Evolutionary conservation across 1,284 basidiomycete species (phyloP), one percentile per base, ranked within the genome.

Genomic region (Irpex sp.): DNA sequence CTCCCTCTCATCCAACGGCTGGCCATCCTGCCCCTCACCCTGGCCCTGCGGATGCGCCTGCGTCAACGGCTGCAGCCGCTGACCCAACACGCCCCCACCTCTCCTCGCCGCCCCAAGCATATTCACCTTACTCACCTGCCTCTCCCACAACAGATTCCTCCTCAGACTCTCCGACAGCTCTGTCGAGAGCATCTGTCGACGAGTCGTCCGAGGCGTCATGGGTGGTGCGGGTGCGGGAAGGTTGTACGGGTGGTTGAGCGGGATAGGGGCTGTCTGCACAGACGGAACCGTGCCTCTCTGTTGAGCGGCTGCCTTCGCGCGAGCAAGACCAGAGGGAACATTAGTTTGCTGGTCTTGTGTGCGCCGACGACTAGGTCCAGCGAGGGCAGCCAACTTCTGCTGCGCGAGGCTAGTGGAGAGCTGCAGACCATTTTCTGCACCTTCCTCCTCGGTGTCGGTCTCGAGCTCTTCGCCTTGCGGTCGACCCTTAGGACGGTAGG

Each of bases 91-190:
- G 31, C 31, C 71, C 59, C 75, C 67, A 26, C 67, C 73, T 31
- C 69, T 73, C 51, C 76, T 70, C 60, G 75, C 66, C 74, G 75
- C 61, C 13, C 76, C 79, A 57, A 76, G 76, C 47, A 81, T 75
- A 53, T 80, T 82, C 19, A 79, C 78, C 67, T 83, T 83, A 74
- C 81, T 86, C 53, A 88, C 81, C 69, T 89, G 87, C 9, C 94
- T 83, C 71, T 94, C 92, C 93, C 94, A 95, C 4, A 96, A 76
- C 67, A 97, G 71, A 69, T 95, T 93, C 57, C 90, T 80, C 19
- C 94, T 81, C 64, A 97, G 76, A 65, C 88, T 91, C 77, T 96
- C 94, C 55, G 91, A 91, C 71, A 97, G 79, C 76, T 97, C 94
- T 21, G 88, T 89, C 62, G 87, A 81, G 58, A 96, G 80, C 92